phyloP scores from a whole-genome alignment of 2,329 filamentous ascomycete species.

The Stagonosporopsis cucurbitacearum region DNA sequence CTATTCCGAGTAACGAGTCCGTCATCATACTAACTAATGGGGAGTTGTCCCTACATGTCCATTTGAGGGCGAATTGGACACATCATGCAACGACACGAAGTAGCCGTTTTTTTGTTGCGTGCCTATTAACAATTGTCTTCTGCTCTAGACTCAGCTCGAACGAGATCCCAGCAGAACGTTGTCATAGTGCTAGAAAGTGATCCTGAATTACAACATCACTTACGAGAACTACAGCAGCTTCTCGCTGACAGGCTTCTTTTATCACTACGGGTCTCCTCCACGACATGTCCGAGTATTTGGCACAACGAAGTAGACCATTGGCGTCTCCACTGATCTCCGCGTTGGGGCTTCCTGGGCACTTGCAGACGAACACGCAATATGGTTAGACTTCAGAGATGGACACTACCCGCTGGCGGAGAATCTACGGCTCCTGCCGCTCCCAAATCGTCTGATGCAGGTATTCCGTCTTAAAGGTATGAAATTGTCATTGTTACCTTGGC shows the following conservation, averaged over 20 bases:
- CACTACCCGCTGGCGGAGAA: not conserved
- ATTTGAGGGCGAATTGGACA: not conserved
- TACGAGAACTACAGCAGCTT: too few species aligned
- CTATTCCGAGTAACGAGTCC: not conserved
- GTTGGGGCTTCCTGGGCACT: not conserved
- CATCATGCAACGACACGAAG: not conserved
- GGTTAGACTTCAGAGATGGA: not conserved
- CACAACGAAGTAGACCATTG: conserved; percentile 5
- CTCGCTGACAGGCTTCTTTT: not conserved
- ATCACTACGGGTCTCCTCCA: conserved; percentile 1
- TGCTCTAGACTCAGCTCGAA: not conserved
- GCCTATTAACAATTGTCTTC: not conserved
- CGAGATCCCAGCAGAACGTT: not conserved
- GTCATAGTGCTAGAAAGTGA: not conserved
- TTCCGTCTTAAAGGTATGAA: not conserved
- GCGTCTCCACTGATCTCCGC: conserved; percentile 2
- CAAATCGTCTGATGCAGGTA: not conserved
- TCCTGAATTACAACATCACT: not conserved
- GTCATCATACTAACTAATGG: too few species aligned
- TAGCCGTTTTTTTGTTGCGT: not conserved
- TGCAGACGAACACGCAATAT: not conserved
- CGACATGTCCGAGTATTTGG: not conserved
- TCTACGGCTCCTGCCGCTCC: not conserved
- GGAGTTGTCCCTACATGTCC: too few species aligned
- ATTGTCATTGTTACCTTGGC: accelerated